phyloP scores from a whole-genome alignment of 1,284 basidiomycete species.

The Tilletia indica region DNA sequence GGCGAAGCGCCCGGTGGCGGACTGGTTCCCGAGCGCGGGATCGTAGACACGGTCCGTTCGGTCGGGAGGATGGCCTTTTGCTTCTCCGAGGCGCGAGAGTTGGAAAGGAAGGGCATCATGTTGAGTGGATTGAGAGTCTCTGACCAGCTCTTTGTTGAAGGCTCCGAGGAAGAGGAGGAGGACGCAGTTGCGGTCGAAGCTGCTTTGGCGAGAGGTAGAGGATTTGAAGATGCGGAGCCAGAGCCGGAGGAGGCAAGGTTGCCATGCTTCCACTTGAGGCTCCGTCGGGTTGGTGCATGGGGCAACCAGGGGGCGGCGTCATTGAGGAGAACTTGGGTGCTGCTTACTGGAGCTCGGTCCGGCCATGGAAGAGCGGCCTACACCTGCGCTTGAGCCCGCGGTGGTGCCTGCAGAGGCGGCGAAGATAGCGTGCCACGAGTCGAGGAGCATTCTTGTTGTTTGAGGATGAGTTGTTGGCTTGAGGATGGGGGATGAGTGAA shows the following conservation, averaged over 20 bases:
- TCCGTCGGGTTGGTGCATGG: constrained; percentile 36
- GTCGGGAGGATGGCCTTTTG: constrained; percentile 70
- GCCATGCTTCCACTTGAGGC: neutral
- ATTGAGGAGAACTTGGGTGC: constrained; percentile 18
- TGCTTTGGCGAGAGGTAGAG: neutral
- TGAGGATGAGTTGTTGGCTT: neutral
- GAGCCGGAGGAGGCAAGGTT: too few relatives aligned
- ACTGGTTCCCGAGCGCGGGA: constrained; percentile 68
- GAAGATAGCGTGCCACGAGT: constrained; percentile 10
- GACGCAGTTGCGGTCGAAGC: neutral
- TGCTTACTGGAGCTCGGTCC: neutral
- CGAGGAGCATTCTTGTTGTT: constrained; percentile 2
- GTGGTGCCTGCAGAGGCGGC: neutral
- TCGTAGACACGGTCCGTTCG: constrained; percentile 75
- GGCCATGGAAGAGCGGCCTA: neutral
- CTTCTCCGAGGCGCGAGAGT: constrained; percentile 65
- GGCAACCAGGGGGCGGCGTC: constrained; percentile 38
- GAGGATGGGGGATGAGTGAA: neutral
- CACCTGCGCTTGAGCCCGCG: neutral
- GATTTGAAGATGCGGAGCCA: neutral
- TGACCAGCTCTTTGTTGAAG: constrained; percentile 12
- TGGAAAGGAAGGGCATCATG: constrained; percentile 80
- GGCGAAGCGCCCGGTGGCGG: constrained; percentile 47
- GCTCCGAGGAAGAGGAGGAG: neutral
- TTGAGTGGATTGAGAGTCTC: constrained; percentile 71